Percentiles rank a stretch among this genome's conserved stretches.
Evolutionary conservation across 108 stramenopile species (phyloP).

Genomic region (Conticribra weissflogii): DNA sequence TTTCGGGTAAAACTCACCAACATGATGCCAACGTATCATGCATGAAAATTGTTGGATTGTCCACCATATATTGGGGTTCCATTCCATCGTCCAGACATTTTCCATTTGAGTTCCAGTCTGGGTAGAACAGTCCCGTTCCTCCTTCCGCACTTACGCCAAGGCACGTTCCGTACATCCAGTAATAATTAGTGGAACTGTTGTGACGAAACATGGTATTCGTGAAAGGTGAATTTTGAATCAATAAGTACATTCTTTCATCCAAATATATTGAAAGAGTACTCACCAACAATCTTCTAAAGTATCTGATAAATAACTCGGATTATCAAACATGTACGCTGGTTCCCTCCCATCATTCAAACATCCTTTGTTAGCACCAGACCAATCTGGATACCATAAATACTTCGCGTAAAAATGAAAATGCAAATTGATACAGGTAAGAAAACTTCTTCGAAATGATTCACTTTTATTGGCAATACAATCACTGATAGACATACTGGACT

Average conservation of each 20-base stretch:
- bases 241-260: too few relatives aligned
- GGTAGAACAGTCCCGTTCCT: background rate
- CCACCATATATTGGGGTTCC: constrained; percentile 1
- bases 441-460: too few relatives aligned
- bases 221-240: too few relatives aligned
- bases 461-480: too few relatives aligned
- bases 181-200: background rate
- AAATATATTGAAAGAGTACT: too few relatives aligned
- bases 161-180: background rate
- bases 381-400: background rate
- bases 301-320: too few relatives aligned
- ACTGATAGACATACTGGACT: too few relatives aligned
- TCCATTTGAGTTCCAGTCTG: constrained; percentile 8
- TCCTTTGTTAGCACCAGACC: background rate
- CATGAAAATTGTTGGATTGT: background rate
- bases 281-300: too few relatives aligned
- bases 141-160: background rate
- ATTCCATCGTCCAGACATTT: background rate
- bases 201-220: too few relatives aligned
- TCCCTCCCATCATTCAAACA: background rate
- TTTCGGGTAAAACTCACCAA: too few relatives aligned
- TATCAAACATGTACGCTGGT: background rate
- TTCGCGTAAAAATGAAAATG: too few relatives aligned
- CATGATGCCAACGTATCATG: background rate
- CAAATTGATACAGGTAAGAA: too few relatives aligned